Evolutionary conservation across 208 protist genomes (phyloP).

Genomic region (Sergeia podlipaevii): DNA sequence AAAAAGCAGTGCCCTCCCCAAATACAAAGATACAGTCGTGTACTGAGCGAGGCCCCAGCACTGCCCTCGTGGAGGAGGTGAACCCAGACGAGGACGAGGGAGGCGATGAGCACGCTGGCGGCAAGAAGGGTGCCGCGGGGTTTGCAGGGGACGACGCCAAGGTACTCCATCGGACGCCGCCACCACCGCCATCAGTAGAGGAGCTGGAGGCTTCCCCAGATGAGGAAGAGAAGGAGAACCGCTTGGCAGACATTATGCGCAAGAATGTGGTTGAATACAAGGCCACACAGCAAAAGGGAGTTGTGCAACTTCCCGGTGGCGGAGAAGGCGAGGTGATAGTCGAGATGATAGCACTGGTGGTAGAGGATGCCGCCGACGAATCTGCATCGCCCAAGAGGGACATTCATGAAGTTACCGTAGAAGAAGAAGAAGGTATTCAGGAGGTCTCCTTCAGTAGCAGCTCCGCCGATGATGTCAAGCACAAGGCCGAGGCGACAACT

Average conservation of each 20-base stretch:
- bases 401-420: neutral
- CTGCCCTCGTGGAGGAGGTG: conserved; percentile 25
- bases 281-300: no score
- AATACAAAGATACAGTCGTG: neutral
- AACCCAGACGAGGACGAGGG: conserved; percentile 5
- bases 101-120: no score
- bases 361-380: neutral
- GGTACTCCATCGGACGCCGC: conserved; percentile 1
- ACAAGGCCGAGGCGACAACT: no score
- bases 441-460: no score
- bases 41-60: conserved; percentile 12
- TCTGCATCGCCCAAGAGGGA: neutral
- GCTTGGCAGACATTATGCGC: conserved; percentile 9
- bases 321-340: neutral
- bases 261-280: conserved; percentile 16
- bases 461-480: no score
- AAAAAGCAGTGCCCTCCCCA: no score
- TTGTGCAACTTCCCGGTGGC: neutral
- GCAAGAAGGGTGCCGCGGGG: conserved; percentile 7
- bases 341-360: neutral
- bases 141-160: conserved; percentile 12
- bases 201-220: neutral
- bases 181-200: neutral
- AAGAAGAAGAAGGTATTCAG: no score
- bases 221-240: neutral